Evolutionary conservation across 1,284 basidiomycete genomes (phyloP), one percentile per base, ranked within the genome.

Genomic region (Pseudozyma flocculosa): DNA sequence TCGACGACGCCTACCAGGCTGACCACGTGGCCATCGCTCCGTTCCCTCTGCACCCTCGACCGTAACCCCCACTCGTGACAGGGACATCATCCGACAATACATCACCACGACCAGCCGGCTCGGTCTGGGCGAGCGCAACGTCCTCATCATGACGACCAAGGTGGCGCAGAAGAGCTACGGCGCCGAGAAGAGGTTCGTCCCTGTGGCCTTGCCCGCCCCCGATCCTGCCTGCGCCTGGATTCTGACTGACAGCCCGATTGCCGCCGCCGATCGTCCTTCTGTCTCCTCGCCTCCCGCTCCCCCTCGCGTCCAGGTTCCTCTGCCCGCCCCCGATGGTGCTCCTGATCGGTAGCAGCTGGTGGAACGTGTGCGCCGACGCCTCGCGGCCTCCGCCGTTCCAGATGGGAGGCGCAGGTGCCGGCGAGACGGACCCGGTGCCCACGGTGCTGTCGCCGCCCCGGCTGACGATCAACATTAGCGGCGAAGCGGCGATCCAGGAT

Each of bases 111-210:
- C 86, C 22, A 95, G 95, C 78, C 85, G 92, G 22, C 84, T 96
- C 45, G 88, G 88, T 1, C 88, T 90, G 69, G 93, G 93, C 43
- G 93, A 97, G 80, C 85, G 92, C 46, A 92, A 90, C 13, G 86
- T 97, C 57, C 88, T 95, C 54, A 89, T 97, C 73, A 92, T 95
- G 88, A 93, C 91, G 22, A 91, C 89, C 77, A 92, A 89, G 75
- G 92, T 96, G 37, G 94, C 91, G 2, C 94, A 97, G 81, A 95
- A 96, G 79, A 92, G 89, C 18, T 97, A 97, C 75, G 92, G 92
- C 37, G 92, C 88, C 13, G 93, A 97, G 80, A 95, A 96, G 80
- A 85, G 93, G 84, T 88, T 64, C 49, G 82, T 29, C 26, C 11
- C 26, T 5, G 11, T 7, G 26, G 26, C 26, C n/a, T n/a, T n/a